Percentiles rank a stretch among this genome's conserved stretches.
Evolutionary conservation across 805 yeast species (phyloP).

Genomic region (Hanseniaspora occidentalis): DNA sequence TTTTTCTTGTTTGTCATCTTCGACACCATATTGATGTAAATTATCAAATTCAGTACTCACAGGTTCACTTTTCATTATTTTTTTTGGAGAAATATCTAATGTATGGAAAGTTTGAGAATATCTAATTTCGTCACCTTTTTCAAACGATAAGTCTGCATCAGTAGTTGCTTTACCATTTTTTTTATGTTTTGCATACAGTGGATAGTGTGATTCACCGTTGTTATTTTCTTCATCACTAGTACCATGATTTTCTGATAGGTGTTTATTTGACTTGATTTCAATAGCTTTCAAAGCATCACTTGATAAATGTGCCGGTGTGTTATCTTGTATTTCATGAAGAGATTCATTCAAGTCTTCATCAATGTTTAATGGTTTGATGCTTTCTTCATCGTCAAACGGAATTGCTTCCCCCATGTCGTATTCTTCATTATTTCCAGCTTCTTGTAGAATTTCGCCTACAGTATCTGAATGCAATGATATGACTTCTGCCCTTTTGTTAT

Average conservation of each 20-base stretch:
- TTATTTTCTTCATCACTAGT: too few species aligned
- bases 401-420: background rate
- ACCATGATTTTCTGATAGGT: background rate
- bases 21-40: background rate
- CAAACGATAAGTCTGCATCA: slow-evolving; percentile 24
- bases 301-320: too few species aligned
- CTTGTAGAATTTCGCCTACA: too few species aligned
- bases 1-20: background rate
- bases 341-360: background rate
- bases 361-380: background rate
- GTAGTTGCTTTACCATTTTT: too few species aligned
- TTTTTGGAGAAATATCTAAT: background rate
- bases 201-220: background rate
- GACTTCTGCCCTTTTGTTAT: too few species aligned
- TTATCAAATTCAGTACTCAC: background rate
- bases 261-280: background rate
- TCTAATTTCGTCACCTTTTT: slow-evolving; percentile 22
- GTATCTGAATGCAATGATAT: too few species aligned
- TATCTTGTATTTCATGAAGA: background rate
- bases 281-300: too few species aligned
- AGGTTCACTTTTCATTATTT: background rate
- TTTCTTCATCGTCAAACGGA: background rate
- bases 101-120: slow-evolving; percentile 14
- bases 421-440: background rate
- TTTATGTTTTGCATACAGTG: background rate